Base-by-base conservation (phyloP, 2,329 filamentous ascomycete genomes). In the Lasiodiplodia citricola region DNA sequence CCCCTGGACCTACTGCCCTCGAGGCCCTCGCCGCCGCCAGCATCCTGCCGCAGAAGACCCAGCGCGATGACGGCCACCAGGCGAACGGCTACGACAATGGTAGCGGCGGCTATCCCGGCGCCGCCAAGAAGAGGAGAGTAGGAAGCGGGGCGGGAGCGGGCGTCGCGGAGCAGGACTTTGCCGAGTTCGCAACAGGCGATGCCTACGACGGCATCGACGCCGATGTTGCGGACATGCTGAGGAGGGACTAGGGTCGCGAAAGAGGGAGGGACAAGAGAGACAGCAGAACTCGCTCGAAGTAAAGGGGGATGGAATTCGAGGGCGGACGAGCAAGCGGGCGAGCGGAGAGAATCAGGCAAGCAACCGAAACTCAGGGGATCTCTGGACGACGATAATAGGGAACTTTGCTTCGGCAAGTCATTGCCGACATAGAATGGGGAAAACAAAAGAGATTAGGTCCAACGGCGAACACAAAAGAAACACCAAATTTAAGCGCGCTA, bases 171-270 rank as follows among this genome's bases (percentile, higher is more conserved):
- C 73, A 71, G 62, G 79, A 80, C 57, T 79, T 78, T 71, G 78
- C 78, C 21, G 79, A 75, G 0, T 80, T 80, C 70, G 77, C 73
- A 11, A 78, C 77, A 10, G 86, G 85, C 52, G 83, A 87, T 72
- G 84, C 83, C 35, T 84, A 86, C 80, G 82, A 80, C 14, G 87
- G 86, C 23, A 80, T 91, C 71, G 88, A 90, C 75, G 86, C 84
- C 8, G 87, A 90, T 76, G 85, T 90, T 58, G 86, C 86, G 11
- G 86, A 87, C 70, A 81, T 90, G 77, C 77, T 89, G 72, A 82
- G 84, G 67, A 82, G 83, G 10, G 68, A 68, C 28, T 68, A 35
- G 41, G 18, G 7, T 25, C 1, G 47, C 7, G n/a, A 31, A 21
- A 11, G 60, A 38, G 16, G 31, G 37, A 25, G 21, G 8, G n/a